Evolutionary conservation across 257 asterid species (phyloP), one percentile per base, ranked within the genome.

Genomic region (Primulina huaijiensis): DNA sequence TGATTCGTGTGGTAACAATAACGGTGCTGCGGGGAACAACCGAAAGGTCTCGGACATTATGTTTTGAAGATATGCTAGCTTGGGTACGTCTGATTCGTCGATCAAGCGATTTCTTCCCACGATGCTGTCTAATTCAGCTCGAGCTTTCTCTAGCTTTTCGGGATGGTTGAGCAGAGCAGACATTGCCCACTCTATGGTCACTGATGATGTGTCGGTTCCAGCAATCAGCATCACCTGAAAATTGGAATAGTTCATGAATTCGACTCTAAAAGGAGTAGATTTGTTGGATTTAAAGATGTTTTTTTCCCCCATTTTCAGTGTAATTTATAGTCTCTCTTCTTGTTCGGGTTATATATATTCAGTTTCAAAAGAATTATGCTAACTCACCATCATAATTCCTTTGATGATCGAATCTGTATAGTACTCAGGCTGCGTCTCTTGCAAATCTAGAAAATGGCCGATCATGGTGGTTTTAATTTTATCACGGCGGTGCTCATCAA

Each of bases 121-220:
- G 12, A 65, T 25, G 25, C 33, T 30, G 62, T 81, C 81, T 1
- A 81, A 34, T 60, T 81, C 83, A 20, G 37, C 60, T 78, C 70
- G 75, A n/a, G 83, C 81, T 69, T 70, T 81, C 9, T 75, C 72
- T 56, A 78, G 20, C 60, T 62, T 74, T 53, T 67, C 67, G 1
- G 83, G 86, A 62, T 78, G 83, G 71, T 81, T 81, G 2, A 81
- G 79, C 61, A 81, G 19, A 65, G 59, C 74, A 1, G 83, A 68
- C 69, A 78, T 69, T 4, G 83, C 83, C 83, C 83, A 81, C 64
- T 81, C 81, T 5, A 78, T 12, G 4, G 83, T 78, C 58, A 67
- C 75, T 0, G 86, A 56, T 38, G 86, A 72, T 8, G 82, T 73
- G 62, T 77, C 78, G 11, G 72, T 58, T 29, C 82, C 78, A 11